Evolutionary conservation across 768 basidiomycete species (phyloP), one percentile per base, ranked within the genome.

Genomic region (Ramaria sp.): DNA sequence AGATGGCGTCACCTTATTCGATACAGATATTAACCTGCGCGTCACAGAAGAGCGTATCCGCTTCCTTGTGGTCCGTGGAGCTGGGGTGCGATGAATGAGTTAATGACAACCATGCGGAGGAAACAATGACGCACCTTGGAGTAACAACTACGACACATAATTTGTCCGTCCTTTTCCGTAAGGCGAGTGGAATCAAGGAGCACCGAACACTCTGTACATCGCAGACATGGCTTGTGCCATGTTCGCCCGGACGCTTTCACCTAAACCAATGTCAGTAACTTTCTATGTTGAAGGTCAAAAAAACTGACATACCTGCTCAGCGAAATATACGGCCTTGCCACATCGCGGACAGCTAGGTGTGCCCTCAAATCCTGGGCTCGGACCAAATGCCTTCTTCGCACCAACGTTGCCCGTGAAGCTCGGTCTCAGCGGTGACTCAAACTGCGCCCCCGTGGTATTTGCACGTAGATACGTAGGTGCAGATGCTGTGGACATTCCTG

Each of bases 161-260:
- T 84, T 12, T 78, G 74, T 1, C 83, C 88, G 46, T 88, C 86
- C 64, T 85, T 85, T 66, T 91, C 88, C 27, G 85, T 78, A 55
- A 91, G 67, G 20, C 81, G 77, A 47, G 73, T 82, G 33, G 88
- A 86, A 63, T 90, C 88, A n/a, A 91, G 71, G 7, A 72, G 64
- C 0, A 82, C 80, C 54, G 73, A 77, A 63, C 88, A 91, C 61
- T 83, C 83, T 9, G 77, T 75, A 65, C 88, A 91, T n/a, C 88
- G 73, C 61, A 91, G 68, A 63, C 89, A 91, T 15, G 70, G 72
- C 64, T 87, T 88, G 61, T 91, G 89, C 69, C 75, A 91, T 15
- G 83, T 86, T 73, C 88, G 86, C 7, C 86, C 86, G 13, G 87
- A 77, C 0, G 88, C 88, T 68, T 87, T 88, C 58, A 87, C 81